phyloP scores from a whole-genome alignment of 176 grass and related monocot genomes.

The Oryza coarctata region DNA sequence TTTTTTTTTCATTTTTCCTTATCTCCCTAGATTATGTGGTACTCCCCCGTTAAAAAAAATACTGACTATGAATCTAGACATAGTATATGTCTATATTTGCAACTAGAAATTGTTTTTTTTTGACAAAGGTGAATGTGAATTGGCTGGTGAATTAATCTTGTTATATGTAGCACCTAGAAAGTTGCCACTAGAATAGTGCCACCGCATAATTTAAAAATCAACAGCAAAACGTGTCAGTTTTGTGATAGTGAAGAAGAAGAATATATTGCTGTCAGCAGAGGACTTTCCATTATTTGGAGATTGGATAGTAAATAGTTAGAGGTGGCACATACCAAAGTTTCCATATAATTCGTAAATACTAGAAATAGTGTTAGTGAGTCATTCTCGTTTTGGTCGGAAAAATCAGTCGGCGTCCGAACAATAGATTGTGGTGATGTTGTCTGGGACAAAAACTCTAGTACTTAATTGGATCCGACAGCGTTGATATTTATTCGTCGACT shows the following conservation, averaged over 20 bases:
- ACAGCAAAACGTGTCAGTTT: background rate
- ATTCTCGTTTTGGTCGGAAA: background rate
- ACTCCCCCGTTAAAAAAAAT: too few species aligned
- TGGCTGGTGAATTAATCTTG: background rate
- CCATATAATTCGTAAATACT: too few species aligned
- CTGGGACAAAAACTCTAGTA: background rate
- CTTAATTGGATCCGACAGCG: background rate
- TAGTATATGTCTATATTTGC: too few species aligned
- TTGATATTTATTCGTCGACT: background rate
- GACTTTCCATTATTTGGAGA: too few species aligned
- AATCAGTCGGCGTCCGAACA: background rate
- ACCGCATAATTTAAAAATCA: background rate
- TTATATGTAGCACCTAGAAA: background rate
- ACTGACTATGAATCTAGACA: too few species aligned
- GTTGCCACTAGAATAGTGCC: background rate
- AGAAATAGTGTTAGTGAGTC: background rate
- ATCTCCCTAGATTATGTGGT: background rate
- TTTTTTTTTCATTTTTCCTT: background rate
- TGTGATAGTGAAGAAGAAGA: too few species aligned
- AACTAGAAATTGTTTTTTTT: too few species aligned
- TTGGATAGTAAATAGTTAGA: too few species aligned
- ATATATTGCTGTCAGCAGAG: too few species aligned
- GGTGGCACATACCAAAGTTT: too few species aligned
- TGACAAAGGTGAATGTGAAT: too few species aligned
- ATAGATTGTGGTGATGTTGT: background rate